Percentiles rank a stretch among this genome's conserved stretches.
These are phyloP conservation scores for Stemphylium beticola DNA, from an alignment of 2,329 filamentous ascomycete species.

Conservation along the genomic window DNA sequence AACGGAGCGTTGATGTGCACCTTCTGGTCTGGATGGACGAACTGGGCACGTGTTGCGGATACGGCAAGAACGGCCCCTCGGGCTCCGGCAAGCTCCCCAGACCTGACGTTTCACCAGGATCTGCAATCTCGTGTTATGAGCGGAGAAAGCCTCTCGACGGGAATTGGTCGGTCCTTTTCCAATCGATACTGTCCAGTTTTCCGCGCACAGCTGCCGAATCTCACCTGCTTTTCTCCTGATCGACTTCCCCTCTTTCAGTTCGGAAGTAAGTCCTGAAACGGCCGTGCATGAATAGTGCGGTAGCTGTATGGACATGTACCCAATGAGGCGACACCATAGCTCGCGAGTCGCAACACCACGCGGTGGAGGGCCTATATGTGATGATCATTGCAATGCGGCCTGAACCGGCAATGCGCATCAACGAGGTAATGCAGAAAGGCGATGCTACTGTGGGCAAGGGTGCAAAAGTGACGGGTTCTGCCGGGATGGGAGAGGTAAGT, in stretches of 20 bases:
- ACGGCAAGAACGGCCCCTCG: constrained; percentile 13
- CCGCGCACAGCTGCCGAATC: background rate
- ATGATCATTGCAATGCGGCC: constrained; percentile 7
- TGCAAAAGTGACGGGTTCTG: background rate
- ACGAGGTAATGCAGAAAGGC: background rate
- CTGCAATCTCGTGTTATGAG: background rate
- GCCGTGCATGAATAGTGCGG: constrained; percentile 15
- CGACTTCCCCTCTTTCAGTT: constrained; percentile 13
- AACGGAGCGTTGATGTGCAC: constrained; percentile 4
- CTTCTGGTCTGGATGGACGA: background rate
- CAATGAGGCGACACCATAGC: constrained; percentile 1
- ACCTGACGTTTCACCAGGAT: constrained; percentile 5
- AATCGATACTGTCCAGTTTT: background rate
- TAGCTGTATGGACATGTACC: background rate
- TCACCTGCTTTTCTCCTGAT: constrained; percentile 9
- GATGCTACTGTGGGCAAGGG: background rate
- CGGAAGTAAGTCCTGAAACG: constrained; percentile 9
- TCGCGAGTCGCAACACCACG: constrained; percentile 10
- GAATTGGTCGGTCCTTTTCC: background rate
- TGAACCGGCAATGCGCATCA: background rate
- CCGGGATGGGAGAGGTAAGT: background rate
- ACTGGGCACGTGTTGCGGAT: constrained; percentile 8
- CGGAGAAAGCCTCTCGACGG: background rate
- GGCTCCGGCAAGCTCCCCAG: constrained; percentile 8
- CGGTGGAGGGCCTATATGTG: background rate